Evolutionary conservation across 306 rosid genomes (phyloP).

Genomic region (Vigna nakashimae): DNA sequence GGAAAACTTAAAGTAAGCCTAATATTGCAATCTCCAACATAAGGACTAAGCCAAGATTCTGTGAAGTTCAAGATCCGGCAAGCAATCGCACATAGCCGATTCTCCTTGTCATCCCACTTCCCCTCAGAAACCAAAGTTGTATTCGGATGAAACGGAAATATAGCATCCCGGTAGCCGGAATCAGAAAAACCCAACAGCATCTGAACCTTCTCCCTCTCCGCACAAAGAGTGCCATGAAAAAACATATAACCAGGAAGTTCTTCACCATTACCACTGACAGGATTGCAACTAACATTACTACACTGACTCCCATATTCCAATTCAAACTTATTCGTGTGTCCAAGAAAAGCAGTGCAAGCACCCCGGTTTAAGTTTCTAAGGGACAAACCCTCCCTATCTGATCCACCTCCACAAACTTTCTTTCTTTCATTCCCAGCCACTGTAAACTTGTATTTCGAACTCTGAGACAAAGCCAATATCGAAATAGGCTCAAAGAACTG

Average conservation of each 20-base stretch:
- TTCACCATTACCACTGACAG: conserved; percentile 54
- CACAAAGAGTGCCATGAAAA: conserved; percentile 54
- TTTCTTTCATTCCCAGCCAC: conserved; percentile 50
- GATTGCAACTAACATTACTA: conserved; percentile 59
- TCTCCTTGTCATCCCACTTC: conserved; percentile 77
- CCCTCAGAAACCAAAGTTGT: conserved; percentile 72
- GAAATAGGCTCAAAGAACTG: conserved; percentile 58
- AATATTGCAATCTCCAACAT: conserved; percentile 71
- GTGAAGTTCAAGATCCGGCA: conserved; percentile 73
- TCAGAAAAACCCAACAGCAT: conserved; percentile 69
- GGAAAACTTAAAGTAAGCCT: conserved; percentile 67
- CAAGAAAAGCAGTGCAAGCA: conserved; percentile 53
- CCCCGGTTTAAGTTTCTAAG: conserved; percentile 34
- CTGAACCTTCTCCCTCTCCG: conserved; percentile 58
- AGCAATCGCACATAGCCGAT: conserved; percentile 60
- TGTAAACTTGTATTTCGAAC: conserved; percentile 54
- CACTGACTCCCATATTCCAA: conserved; percentile 68
- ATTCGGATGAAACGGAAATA: conserved; percentile 64
- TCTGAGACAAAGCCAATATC: conserved; percentile 61
- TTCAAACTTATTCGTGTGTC: conserved; percentile 51
- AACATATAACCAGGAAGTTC: conserved; percentile 56
- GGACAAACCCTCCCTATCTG: conserved; percentile 47
- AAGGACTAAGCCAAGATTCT: conserved; percentile 51
- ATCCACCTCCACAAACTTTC: conserved; percentile 54
- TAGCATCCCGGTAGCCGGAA: conserved; percentile 23